Percentiles rank a stretch among this genome's conserved stretches.
Conservation (phyloP, 306 rosid species). For the Luffa aegyptiaca region DNA sequence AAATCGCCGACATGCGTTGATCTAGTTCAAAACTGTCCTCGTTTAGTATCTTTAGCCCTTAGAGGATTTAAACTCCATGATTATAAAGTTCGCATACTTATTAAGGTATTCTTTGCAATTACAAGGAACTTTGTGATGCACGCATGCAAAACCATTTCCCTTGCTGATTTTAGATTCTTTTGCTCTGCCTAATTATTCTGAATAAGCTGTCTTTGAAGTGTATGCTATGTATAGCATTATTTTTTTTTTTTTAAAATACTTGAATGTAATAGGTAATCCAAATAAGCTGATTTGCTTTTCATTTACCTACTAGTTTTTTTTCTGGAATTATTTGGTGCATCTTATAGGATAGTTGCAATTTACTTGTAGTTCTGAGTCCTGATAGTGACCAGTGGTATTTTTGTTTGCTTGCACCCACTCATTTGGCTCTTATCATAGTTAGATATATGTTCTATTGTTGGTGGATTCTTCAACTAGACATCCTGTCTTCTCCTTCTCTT, state of each 20-base stretch:
- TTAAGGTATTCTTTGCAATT: constrained; percentile 53
- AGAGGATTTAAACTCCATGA: constrained; percentile 96
- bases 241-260: not conserved
- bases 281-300: not conserved
- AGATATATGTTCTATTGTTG: not conserved
- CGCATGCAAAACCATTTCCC: not conserved
- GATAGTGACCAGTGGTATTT: not conserved
- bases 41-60: constrained; percentile 73
- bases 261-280: not conserved
- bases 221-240: not conserved
- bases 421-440: not conserved
- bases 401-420: not conserved
- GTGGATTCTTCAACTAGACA: not conserved
- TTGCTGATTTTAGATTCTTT: not conserved
- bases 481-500: not conserved
- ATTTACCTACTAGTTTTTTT: not conserved
- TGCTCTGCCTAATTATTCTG: not conserved
- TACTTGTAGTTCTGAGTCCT: not conserved
- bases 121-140: not conserved
- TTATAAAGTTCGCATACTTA: constrained; percentile 70
- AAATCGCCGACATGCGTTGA: constrained; percentile 66
- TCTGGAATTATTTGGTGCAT: not conserved
- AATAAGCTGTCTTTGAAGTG: not conserved
- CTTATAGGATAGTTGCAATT: not conserved
- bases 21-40: constrained; percentile 68